Percentiles rank a stretch among this genome's conserved stretches.
Conservation (phyloP, 805 yeast species). For the Ogataea henricii region DNA sequence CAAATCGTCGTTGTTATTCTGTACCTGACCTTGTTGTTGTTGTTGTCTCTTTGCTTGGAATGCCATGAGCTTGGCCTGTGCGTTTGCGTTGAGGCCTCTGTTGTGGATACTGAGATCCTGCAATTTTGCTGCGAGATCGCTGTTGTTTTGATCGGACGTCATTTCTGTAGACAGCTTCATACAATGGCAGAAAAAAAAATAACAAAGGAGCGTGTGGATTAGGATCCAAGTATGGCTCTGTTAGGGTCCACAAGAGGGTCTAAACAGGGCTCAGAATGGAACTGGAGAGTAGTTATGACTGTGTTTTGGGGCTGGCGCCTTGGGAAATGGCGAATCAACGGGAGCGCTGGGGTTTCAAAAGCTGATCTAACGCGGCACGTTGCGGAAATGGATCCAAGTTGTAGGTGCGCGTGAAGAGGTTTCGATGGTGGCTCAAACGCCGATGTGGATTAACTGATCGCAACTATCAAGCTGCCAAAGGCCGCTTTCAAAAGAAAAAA, state of each 20-base stretch:
- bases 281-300: no score
- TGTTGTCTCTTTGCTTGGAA: constrained; percentile 79
- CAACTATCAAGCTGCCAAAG: not conserved
- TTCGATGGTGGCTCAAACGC: not conserved
- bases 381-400: not conserved
- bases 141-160: constrained; percentile 13
- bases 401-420: not conserved
- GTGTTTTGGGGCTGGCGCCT: not conserved
- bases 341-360: not conserved
- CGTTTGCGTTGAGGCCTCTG: constrained; percentile 61
- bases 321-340: not conserved
- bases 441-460: not conserved
- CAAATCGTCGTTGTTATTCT: constrained; percentile 6
- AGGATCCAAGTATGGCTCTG: not conserved
- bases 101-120: constrained; percentile 29
- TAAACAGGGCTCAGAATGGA: no score
- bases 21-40: constrained; percentile 21
- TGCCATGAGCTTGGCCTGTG: constrained; percentile 85
- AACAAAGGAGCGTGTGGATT: not conserved
- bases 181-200: not conserved
- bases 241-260: not conserved
- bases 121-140: constrained; percentile 19
- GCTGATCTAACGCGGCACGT: not conserved
- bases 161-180: not conserved
- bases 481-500: constrained; percentile 10